Evolutionary conservation across 257 asterid species (phyloP), one percentile per base, ranked within the genome.

Genomic region (Forsythia viridissima): DNA sequence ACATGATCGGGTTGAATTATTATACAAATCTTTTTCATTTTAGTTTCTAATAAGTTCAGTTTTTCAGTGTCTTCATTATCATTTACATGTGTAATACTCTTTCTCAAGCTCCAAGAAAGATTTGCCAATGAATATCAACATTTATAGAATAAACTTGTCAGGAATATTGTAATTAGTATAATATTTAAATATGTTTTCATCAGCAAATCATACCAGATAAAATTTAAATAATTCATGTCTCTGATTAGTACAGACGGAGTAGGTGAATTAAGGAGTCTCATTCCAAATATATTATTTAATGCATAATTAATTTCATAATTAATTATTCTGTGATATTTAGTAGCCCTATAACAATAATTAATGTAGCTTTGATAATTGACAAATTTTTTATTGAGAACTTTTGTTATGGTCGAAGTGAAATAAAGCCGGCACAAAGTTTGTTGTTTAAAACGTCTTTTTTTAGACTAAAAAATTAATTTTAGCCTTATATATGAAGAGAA

Each of bases 251-350:
- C 59, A 48, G 20, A 57, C 18, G 66, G 39, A 30, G 18, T 15
- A 63, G 40, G 12, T 73, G 43, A 18, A 30, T 30, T 30, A 30
- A 80, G 30, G 42, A 68, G 80, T 79, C 78, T 72, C 70, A 80
- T 69, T 84, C 79, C 63, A 77, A 80, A 59, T 52, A 44, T 18
- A 70, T 78, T 74, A 66, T 67, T 57, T 73, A 61, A 67, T 75
- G 8, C 65, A 37, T 71, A n/a, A n/a, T 18, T 63, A 63, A 30
- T 20, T 57, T 6, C 2, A 6, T 59, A 21, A 20, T 48, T 59
- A 21, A 20, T 48, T n/a, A 59, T 59, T 63, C 16, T 63, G 70
- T 63, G 34, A 30, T 30, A 40, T 5, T 12, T 63, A 24, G 30
- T 63, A 63, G 40, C 18, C 38, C 2, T 63, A 5, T 15, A 30